phyloP scores from a whole-genome alignment of 1,284 basidiomycete genomes.

The Sanghuangporus sanghuang region DNA sequence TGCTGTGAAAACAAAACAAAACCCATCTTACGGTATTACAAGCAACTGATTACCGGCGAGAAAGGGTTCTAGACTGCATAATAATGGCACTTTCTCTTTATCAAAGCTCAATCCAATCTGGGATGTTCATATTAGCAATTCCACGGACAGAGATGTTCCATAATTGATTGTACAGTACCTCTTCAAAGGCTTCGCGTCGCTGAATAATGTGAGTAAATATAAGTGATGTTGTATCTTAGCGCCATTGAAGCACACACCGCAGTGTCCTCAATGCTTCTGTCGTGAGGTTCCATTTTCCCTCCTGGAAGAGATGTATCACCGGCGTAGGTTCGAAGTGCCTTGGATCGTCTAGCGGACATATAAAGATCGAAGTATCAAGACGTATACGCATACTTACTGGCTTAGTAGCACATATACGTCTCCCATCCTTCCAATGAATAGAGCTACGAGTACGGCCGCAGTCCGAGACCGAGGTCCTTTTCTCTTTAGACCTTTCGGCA shows the following conservation, averaged over 20 bases:
- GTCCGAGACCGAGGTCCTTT: conserved; percentile 46
- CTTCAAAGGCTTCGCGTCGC: conserved; percentile 73
- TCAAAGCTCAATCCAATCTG: conserved; percentile 80
- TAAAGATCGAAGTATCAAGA: background rate
- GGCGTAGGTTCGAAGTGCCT: conserved; percentile 67
- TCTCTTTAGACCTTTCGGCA: conserved; percentile 29
- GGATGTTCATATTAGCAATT: background rate
- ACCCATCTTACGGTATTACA: conserved; percentile 67
- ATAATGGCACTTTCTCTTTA: conserved; percentile 57
- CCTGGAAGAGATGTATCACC: conserved; percentile 84
- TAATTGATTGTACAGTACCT: conserved; percentile 35
- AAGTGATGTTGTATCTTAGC: background rate
- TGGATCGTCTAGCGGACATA: conserved; percentile 50
- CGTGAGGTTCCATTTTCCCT: conserved; percentile 68
- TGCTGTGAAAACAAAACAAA: background rate
- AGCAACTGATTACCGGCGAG: conserved; percentile 66
- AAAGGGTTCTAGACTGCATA: conserved; percentile 75
- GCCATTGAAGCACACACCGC: conserved; percentile 48
- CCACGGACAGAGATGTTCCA: conserved; percentile 8
- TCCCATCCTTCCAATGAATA: conserved; percentile 77
- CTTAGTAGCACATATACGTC: conserved; percentile 80
- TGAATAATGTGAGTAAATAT: conserved; percentile 25
- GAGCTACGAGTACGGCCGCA: conserved; percentile 70
- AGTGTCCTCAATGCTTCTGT: conserved; percentile 68
- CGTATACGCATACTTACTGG: conserved; percentile 39